phyloP scores from a whole-genome alignment of 2,329 filamentous ascomycete genomes.

The Pezicula neosporulosa region DNA sequence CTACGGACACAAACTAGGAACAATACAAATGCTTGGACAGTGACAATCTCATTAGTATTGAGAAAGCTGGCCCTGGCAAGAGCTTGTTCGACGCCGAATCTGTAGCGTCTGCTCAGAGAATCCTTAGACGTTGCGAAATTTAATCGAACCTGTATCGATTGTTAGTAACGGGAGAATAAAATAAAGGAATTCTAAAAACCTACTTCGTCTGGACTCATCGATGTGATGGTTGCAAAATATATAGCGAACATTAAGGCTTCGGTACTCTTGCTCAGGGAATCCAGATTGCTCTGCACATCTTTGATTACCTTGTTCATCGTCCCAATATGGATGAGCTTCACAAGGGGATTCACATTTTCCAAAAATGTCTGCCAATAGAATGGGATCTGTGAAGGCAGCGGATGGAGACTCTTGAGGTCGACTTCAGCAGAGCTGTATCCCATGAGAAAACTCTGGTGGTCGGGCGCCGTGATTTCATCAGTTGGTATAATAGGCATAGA shows the following conservation, averaged over 20 bases:
- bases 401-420: slow-evolving; percentile 62
- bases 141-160: slow-evolving; percentile 20
- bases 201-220: slow-evolving; percentile 29
- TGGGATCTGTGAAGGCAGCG: slow-evolving; percentile 59
- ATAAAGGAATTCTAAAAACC: background rate
- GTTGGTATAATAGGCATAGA: slow-evolving; percentile 27
- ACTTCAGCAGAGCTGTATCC: slow-evolving; percentile 70
- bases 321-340: slow-evolving; percentile 70
- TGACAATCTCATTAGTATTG: slow-evolving; percentile 48
- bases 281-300: slow-evolving; percentile 55
- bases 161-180: slow-evolving; percentile 5
- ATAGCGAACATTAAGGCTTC: slow-evolving; percentile 52
- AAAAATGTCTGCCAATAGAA: slow-evolving; percentile 69
- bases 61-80: slow-evolving; percentile 52
- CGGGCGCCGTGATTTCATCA: slow-evolving; percentile 54
- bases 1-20: slow-evolving; percentile 52
- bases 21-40: slow-evolving; percentile 51
- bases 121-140: slow-evolving; percentile 39
- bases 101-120: slow-evolving; percentile 42
- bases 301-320: slow-evolving; percentile 60
- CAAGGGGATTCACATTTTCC: slow-evolving; percentile 70
- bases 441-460: slow-evolving; percentile 70
- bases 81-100: slow-evolving; percentile 51
- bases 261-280: slow-evolving; percentile 44
- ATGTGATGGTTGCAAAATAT: slow-evolving; percentile 50